Evolutionary conservation across 805 yeast genomes (phyloP).

Genomic region (Blastobotrys chiropterorum): DNA sequence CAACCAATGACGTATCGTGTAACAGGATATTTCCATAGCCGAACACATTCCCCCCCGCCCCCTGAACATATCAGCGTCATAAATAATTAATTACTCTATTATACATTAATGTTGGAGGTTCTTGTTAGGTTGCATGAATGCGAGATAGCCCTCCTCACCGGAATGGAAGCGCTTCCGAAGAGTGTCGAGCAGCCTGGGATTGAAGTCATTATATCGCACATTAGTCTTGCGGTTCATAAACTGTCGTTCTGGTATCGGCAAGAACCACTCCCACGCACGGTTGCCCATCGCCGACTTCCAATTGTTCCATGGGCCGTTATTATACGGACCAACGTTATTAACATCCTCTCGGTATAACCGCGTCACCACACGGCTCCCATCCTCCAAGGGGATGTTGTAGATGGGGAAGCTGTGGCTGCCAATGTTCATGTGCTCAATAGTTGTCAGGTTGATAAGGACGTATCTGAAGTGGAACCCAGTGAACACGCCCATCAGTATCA

Average conservation of each 20-base stretch:
- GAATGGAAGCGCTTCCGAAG: slow-evolving; percentile 12
- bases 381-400: slow-evolving; percentile 34
- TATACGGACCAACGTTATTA: slow-evolving; percentile 23
- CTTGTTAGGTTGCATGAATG: no score
- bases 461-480: slow-evolving; percentile 40
- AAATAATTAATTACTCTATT: no score
- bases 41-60: no score
- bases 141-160: slow-evolving; percentile 14
- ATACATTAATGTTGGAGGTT: no score
- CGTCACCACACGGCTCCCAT: slow-evolving; percentile 40
- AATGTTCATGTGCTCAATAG: slow-evolving; percentile 41
- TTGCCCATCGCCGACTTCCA: slow-evolving; percentile 28
- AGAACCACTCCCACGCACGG: slow-evolving; percentile 24
- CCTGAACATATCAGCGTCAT: no score
- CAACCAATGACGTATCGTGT: no score
- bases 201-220: slow-evolving; percentile 9
- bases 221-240: no score
- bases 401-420: slow-evolving; percentile 18
- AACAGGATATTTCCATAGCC: no score
- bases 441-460: slow-evolving; percentile 44
- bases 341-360: slow-evolving; percentile 36
- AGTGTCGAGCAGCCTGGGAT: slow-evolving; percentile 12
- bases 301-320: slow-evolving; percentile 24
- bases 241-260: slow-evolving; percentile 15
- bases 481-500: slow-evolving; percentile 41